phyloP scores from a whole-genome alignment of 2,329 filamentous ascomycete genomes.

The Aspergillus novofumigatus region DNA sequence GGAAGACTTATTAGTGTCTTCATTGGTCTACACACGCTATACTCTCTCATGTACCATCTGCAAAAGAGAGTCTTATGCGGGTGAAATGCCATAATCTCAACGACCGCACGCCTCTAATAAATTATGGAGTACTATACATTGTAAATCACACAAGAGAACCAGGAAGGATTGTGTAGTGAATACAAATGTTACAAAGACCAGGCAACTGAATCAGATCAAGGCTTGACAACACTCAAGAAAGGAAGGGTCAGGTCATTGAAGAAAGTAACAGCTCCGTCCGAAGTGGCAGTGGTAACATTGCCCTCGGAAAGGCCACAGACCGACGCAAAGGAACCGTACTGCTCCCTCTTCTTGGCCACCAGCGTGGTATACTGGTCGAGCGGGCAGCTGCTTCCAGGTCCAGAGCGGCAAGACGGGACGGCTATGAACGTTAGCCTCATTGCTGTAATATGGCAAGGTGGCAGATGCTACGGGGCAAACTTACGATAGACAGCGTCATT shows the following conservation, averaged over 20 bases:
- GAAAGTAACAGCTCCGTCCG: conserved; percentile 22
- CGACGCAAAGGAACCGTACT: conserved; percentile 47
- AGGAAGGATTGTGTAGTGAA: background rate
- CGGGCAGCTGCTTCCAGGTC: conserved; percentile 53
- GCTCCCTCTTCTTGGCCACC: conserved; percentile 43
- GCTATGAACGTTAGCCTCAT: conserved; percentile 17
- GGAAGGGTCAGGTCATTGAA: conserved; percentile 26
- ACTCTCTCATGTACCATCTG: background rate
- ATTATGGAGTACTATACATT: background rate
- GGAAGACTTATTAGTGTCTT: background rate
- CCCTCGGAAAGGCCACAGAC: conserved; percentile 17
- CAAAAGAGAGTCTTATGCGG: background rate
- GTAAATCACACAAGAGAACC: background rate
- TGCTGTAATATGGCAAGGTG: background rate
- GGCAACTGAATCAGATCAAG: conserved; percentile 9
- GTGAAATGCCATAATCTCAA: too few relatives aligned
- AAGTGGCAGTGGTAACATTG: conserved; percentile 17
- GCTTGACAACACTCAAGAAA: conserved; percentile 26
- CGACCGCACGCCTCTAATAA: too few relatives aligned
- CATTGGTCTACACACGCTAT: background rate
- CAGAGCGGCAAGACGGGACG: conserved; percentile 51
- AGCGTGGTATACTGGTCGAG: conserved; percentile 46
- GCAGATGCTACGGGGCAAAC: background rate
- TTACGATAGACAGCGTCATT: conserved; percentile 59
- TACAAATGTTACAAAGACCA: background rate